A percentile compares a stretch with the other conserved stretches of the same genome.
These are phyloP conservation scores for Magnaporthiopsis incrustans DNA, from an alignment of 2,329 filamentous ascomycete genomes.

Conservation along the genomic window DNA sequence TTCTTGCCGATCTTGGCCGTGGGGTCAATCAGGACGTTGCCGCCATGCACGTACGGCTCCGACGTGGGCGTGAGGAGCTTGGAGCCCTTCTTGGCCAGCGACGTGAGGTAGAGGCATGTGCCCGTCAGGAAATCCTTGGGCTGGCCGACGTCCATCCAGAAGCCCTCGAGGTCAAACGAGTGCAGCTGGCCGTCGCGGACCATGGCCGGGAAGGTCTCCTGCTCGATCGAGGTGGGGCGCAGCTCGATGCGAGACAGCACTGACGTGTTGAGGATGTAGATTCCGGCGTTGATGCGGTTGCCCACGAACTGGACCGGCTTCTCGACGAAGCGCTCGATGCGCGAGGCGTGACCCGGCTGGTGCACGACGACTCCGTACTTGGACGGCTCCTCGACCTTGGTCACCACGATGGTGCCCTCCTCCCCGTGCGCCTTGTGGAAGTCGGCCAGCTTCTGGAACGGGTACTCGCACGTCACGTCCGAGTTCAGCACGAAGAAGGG, in stretches of 20 bases:
- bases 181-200: slow-evolving; percentile 83
- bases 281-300: slow-evolving; percentile 97
- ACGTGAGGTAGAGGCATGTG: slow-evolving; percentile 92
- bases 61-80: slow-evolving; percentile 69
- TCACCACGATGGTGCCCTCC: slow-evolving; percentile 96
- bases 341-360: slow-evolving; percentile 82
- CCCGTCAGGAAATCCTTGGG: slow-evolving; percentile 97
- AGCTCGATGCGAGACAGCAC: slow-evolving; percentile 89
- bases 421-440: slow-evolving; percentile 93
- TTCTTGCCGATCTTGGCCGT: slow-evolving; percentile 95
- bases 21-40: slow-evolving; percentile 92
- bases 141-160: slow-evolving; percentile 99
- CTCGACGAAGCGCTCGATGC: slow-evolving; percentile 98
- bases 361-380: slow-evolving; percentile 99
- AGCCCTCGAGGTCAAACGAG: slow-evolving; percentile 93
- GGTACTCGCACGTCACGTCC: slow-evolving; percentile 96
- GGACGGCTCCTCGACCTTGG: slow-evolving; percentile 97
- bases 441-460: slow-evolving; percentile 78
- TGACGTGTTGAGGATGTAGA: slow-evolving; percentile 94
- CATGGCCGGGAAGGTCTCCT: slow-evolving; percentile 96
- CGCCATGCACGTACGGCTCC: slow-evolving; percentile 79
- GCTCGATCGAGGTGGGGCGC: slow-evolving; percentile 93
- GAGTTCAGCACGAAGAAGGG: slow-evolving; percentile 99
- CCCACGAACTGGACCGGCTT: slow-evolving; percentile 98
- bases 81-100: slow-evolving; percentile 80